A percentile compares a stretch with the other conserved stretches of the same genome.
Evolutionary conservation across 2,329 filamentous ascomycete species (phyloP).

Genomic region (Triangularia setosa): DNA sequence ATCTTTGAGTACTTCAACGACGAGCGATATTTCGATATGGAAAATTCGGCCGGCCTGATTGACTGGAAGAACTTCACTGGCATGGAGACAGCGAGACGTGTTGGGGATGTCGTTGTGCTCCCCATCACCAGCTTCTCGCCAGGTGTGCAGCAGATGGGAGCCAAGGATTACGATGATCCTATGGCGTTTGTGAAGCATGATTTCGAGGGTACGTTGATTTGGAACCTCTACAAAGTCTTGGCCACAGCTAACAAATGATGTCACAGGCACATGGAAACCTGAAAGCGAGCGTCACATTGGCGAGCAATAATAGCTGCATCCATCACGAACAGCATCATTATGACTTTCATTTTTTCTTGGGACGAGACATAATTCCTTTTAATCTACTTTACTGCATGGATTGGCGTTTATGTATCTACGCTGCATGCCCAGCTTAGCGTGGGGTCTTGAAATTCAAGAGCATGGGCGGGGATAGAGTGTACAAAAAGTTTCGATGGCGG

Average conservation of each 20-base stretch:
- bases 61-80: constrained; percentile 87
- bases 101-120: constrained; percentile 88
- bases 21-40: constrained; percentile 79
- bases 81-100: constrained; percentile 76
- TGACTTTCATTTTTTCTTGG: constrained; percentile 12
- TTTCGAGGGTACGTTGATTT: constrained; percentile 72
- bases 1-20: constrained; percentile 96
- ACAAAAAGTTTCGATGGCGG: constrained; percentile 6
- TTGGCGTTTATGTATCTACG: constrained; percentile 15
- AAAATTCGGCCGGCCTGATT: constrained; percentile 65
- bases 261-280: constrained; percentile 69
- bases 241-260: constrained; percentile 20
- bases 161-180: constrained; percentile 80
- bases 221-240: not conserved
- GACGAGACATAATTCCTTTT: constrained; percentile 15
- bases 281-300: constrained; percentile 69
- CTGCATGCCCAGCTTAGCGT: constrained; percentile 7
- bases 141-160: constrained; percentile 88
- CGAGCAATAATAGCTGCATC: constrained; percentile 32
- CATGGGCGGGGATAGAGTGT: constrained; percentile 14
- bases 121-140: constrained; percentile 98
- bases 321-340: constrained; percentile 7
- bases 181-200: constrained; percentile 98
- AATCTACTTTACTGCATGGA: constrained; percentile 18
- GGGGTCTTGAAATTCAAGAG: not conserved